phyloP scores from a whole-genome alignment of 1,284 basidiomycete species.

The Marasmius fiardii region DNA sequence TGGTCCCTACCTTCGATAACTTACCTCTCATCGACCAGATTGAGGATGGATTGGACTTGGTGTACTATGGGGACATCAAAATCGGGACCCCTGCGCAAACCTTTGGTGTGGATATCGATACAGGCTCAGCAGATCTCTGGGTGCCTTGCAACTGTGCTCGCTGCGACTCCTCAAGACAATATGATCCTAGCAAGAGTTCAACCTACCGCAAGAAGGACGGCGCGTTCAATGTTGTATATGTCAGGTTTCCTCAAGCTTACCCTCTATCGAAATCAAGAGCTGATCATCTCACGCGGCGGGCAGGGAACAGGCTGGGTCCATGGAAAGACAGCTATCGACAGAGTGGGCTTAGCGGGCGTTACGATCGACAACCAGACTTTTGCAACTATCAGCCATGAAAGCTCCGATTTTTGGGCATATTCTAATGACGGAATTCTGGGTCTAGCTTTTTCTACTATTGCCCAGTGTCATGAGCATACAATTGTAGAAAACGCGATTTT shows the following conservation, averaged over 20 bases:
- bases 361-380: slow-evolving; percentile 44
- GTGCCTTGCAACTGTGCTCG: slow-evolving; percentile 37
- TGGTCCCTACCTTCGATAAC: slow-evolving; percentile 9
- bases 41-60: slow-evolving; percentile 34
- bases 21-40: slow-evolving; percentile 39
- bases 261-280: neutral
- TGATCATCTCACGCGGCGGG: slow-evolving; percentile 9
- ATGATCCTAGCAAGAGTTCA: slow-evolving; percentile 26
- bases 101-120: slow-evolving; percentile 52
- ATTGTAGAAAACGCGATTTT: slow-evolving; percentile 62
- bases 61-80: slow-evolving; percentile 47
- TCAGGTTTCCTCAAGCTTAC: slow-evolving; percentile 30
- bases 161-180: slow-evolving; percentile 27
- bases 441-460: slow-evolving; percentile 54
- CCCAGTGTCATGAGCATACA: slow-evolving; percentile 42
- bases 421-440: slow-evolving; percentile 57
- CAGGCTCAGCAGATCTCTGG: slow-evolving; percentile 61
- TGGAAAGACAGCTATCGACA: slow-evolving; percentile 45
- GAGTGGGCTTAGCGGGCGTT: slow-evolving; percentile 43
- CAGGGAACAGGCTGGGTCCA: slow-evolving; percentile 48
- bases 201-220: slow-evolving; percentile 32
- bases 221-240: slow-evolving; percentile 54
- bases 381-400: slow-evolving; percentile 39
- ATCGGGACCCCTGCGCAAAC: slow-evolving; percentile 47
- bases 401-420: slow-evolving; percentile 38